These are phyloP conservation scores for Amanita fuliginea DNA, from an alignment of 768 basidiomycete species.

Conservation along the genomic window DNA sequence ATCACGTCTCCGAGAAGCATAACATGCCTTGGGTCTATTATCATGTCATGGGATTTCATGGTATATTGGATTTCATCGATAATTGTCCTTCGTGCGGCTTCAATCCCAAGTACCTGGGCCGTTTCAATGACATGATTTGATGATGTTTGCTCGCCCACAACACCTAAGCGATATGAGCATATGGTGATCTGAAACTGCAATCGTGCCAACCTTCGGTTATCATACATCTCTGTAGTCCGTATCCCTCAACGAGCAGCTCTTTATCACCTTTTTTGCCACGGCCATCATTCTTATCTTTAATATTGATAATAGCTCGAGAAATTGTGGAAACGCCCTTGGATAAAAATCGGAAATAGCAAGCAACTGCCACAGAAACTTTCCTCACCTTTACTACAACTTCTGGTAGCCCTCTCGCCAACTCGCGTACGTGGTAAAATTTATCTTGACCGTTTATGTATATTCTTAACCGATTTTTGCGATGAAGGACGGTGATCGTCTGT, in stretches of 20 bases:
- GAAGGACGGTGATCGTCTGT: conserved; percentile 68
- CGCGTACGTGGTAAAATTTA: conserved; percentile 76
- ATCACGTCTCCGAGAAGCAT: conserved; percentile 98
- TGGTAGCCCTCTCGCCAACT: conserved; percentile 74
- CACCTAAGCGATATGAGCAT: conserved; percentile 43
- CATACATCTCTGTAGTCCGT: conserved; percentile 96
- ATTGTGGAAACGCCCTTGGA: conserved; percentile 74
- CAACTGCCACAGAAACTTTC: background rate
- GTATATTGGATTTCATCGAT: conserved; percentile 96
- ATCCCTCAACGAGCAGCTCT: conserved; percentile 92
- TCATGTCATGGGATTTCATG: conserved; percentile 97
- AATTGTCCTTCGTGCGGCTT: conserved; percentile 89
- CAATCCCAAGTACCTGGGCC: conserved; percentile 91
- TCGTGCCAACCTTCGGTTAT: conserved; percentile 71
- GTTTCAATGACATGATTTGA: conserved; percentile 98
- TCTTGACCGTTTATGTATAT: conserved; percentile 72
- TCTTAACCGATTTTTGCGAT: conserved; percentile 61
- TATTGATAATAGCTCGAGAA: conserved; percentile 90
- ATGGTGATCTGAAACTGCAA: background rate
- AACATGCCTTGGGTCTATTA: conserved; percentile 96
- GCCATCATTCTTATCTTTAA: conserved; percentile 77
- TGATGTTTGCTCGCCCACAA: conserved; percentile 83
- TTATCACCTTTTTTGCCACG: conserved; percentile 81
- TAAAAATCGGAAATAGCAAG: background rate
- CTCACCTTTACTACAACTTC: conserved; percentile 84